Base-by-base conservation (phyloP, 768 basidiomycete species). In the Mycena crocata region DNA sequence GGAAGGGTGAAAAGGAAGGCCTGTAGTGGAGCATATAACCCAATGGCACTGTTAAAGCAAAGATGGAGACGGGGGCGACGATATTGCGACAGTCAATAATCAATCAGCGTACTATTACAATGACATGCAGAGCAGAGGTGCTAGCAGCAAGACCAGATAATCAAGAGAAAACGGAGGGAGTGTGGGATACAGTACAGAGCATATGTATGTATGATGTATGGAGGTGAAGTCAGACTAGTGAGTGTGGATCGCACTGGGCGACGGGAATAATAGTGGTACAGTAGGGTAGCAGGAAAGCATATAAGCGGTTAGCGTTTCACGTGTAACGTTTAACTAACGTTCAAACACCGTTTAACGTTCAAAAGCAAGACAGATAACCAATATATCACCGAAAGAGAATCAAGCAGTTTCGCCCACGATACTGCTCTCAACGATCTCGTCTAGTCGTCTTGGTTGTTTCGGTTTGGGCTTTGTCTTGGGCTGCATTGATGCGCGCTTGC, bases 401-500 rank as follows among this genome's bases (percentile, higher is more conserved):
- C 54, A 64, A 26, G 65, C 62, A 51, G 30, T 64, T 50, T 70
- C 69, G 30, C 65, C 69, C 26, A 40, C 46, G 32, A 70, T 60
- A 49, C 65, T 66, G 57, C 69, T 70, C 31, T 63, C 61, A 28
- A 70, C 65, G 45, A 70, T 58, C 44, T 70, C 69, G 13, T 64
- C n/a, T 12, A 70, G 65, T 42, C 54, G 59, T 40, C 67, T 70
- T 19, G 67, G 57, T 32, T 65, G 59, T 31, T 66, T 64, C 3
- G 62, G 55, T 17, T 63, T 67, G 31, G 60, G 55, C 46, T 67
- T 62, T 14, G 60, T 42, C 48, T 70, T 70, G 10, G 66, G 66
- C 46, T 67, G 59, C 68, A 70, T 70, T 21, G n/a, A n/a, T n/a
- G 64, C 51, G 61, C 64, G 61, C 46, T 70, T 70, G 60, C 50